Conservation (phyloP, 1,284 basidiomycete species). For the Sporisorium sorghi region DNA sequence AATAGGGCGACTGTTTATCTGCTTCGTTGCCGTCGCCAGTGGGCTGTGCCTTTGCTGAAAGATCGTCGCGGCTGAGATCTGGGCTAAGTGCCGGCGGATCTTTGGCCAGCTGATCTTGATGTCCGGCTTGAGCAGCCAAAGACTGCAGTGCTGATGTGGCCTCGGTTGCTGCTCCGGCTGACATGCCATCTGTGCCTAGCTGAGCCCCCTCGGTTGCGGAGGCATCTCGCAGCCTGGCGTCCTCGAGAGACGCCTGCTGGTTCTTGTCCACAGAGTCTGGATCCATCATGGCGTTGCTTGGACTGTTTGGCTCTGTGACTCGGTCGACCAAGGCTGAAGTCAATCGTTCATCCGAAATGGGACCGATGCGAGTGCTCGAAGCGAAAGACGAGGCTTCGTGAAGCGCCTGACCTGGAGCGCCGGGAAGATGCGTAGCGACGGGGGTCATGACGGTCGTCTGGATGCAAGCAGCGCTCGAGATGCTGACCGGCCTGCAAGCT, state of each 20-base stretch:
- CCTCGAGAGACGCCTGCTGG: not conserved
- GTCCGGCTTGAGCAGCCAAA: not conserved
- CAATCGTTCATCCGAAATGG: not conserved
- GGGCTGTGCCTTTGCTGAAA: no score
- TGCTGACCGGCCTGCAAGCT: not conserved
- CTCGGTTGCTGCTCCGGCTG: not conserved
- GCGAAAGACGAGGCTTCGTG: not conserved
- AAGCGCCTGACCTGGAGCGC: not conserved
- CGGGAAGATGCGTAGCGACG: slow-evolving; percentile 28
- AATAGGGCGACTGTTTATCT: no score
- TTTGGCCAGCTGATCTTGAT: not conserved
- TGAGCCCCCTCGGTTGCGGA: not conserved
- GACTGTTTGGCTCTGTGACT: not conserved
- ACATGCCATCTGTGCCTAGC: not conserved
- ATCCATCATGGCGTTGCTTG: not conserved
- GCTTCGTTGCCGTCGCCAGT: no score
- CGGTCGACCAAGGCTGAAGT: not conserved
- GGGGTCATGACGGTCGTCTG: slow-evolving; percentile 5
- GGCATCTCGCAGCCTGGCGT: not conserved
- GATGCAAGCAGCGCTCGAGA: not conserved
- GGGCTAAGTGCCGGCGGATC: not conserved
- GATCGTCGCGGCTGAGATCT: no score
- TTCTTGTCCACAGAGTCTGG: not conserved
- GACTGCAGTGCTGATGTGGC: not conserved
- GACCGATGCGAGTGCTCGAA: not conserved